Evolutionary conservation across 768 basidiomycete species (phyloP), one percentile per base, ranked within the genome.

Genomic region (Steccherinum ochraceum): DNA sequence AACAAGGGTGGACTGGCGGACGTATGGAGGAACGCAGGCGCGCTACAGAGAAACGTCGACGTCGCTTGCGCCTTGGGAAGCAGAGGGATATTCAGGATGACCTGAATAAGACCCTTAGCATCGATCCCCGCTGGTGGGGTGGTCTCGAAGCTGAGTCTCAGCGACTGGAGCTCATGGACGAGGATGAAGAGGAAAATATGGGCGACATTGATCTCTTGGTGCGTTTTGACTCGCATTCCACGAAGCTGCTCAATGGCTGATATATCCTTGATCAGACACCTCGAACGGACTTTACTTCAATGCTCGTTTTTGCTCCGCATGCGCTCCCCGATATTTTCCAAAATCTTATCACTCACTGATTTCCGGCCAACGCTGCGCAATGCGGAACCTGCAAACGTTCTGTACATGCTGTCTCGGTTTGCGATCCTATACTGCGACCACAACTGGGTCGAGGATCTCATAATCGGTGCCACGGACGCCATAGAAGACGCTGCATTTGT

Each of bases 401-500:
- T 99, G 45, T 96, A 93, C 67, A 79, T 96, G 70, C 77, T 93
- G 47, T 85, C 92, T 12, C 82, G 93, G 42, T 99, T 95, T 68
- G 96, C 96, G n/a, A 86, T 84, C 56, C 69, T 91, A 24, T 84
- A 80, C n/a, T 93, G 92, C 61, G 92, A 93, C 64, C 83, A 89
- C 56, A 83, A 81, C 1, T 93, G 95, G 89, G 71, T 97, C 21
- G 93, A 95, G 65, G 93, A 96, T 63, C 74, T 99, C 23, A 79
- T 98, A 49, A 81, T 94, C 30, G 89, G 89, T 16, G 91, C 91
- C 0, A 88, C 93, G 18, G 93, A 96, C 64, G 76, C 85, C 35
- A 94, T 98, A 26, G 96, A 99, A 67, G 86, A 90, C 45, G 83
- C 81, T 10, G 86, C 96, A 54, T 94, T 94, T 63, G 96, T 95